Base-by-base conservation (phyloP, 306 rosid species). In the Acacia confusa region DNA sequence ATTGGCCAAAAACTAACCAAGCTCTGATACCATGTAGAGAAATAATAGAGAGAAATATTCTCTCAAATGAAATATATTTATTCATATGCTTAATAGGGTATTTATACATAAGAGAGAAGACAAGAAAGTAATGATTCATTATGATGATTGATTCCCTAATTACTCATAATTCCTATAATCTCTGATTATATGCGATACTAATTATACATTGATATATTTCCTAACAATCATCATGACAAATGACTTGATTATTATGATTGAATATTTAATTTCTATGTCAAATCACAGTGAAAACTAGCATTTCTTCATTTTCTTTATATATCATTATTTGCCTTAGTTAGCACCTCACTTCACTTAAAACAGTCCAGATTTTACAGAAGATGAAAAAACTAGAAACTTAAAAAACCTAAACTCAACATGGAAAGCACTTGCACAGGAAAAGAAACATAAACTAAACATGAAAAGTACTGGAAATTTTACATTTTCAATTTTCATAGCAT, bases 401-500 rank as follows among this genome's bases (percentile, higher is more conserved):
- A 65, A 38, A 84, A 53, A 65, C 25, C 63, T 16, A 71, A 43
- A 12, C 9, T 60, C 71, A 72, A 72, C 13, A 25, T 63, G 69
- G 40, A 63, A 63, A 63, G 69, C 1, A 20, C n/a, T 28, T 32
- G 15, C 27, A 80, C 48, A 9, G 43, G 74, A 48, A 66, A 73
- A 66, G 41, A 84, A 55, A 60, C 32, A 74, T 14, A 74, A 44
- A 20, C 12, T 53, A 73, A 73, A 72, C 15, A 32, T 30, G 22
- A 22, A 6, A 28, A 28, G 69, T 14, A 14, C 10, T 28, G 40
- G 76, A 69, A 61, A 69, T 9, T 34, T 61, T 91, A 95, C 99
- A 82, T 90, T 92, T 76, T 93, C 97, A 74, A 75, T 82, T 85
- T 85, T 89, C 83, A 77, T 88, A 41, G 87, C 82, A 86, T 85